Conservation (phyloP, 176 grass and related monocot genomes). For the Olyra latifolia region DNA sequence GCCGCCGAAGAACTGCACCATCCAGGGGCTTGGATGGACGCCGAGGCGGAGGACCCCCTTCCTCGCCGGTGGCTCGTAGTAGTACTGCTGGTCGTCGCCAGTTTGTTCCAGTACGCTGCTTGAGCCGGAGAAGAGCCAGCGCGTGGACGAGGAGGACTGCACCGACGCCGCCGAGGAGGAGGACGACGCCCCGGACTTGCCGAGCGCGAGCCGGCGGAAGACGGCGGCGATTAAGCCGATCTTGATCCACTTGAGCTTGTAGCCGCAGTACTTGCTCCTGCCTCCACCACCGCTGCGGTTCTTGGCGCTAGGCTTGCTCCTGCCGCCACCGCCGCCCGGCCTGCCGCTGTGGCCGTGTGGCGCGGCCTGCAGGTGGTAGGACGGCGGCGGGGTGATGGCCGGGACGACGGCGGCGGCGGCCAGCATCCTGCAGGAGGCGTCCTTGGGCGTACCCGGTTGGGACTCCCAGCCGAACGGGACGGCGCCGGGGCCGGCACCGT, state of each 20-base stretch:
- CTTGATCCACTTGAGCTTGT: constrained; percentile 46
- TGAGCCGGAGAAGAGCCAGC: constrained; percentile 52
- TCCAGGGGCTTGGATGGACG: constrained; percentile 31
- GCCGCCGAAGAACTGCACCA: constrained; percentile 33
- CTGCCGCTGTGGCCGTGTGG: constrained; percentile 9
- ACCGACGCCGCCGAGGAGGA: constrained; percentile 18
- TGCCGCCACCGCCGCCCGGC: background rate
- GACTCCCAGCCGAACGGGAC: constrained; percentile 97
- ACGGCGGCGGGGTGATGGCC: constrained; percentile 74
- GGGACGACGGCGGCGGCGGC: background rate
- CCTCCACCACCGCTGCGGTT: background rate
- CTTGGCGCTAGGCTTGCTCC: background rate
- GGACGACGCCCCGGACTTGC: background rate
- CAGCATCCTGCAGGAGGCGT: constrained; percentile 27
- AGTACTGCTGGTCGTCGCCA: background rate
- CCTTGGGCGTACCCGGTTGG: constrained; percentile 84
- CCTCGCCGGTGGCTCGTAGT: constrained; percentile 1
- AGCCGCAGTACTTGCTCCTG: constrained; percentile 11
- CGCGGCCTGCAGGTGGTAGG: constrained; percentile 36
- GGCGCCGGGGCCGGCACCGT: constrained; percentile 65
- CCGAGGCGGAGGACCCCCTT: constrained; percentile 23
- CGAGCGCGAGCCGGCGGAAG: constrained; percentile 38
- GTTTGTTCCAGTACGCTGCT: background rate
- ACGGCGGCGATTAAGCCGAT: constrained; percentile 47
- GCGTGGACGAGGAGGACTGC: constrained; percentile 43